phyloP scores from a whole-genome alignment of 2,329 filamentous ascomycete species.

The Chrysosphaeria jannelii region DNA sequence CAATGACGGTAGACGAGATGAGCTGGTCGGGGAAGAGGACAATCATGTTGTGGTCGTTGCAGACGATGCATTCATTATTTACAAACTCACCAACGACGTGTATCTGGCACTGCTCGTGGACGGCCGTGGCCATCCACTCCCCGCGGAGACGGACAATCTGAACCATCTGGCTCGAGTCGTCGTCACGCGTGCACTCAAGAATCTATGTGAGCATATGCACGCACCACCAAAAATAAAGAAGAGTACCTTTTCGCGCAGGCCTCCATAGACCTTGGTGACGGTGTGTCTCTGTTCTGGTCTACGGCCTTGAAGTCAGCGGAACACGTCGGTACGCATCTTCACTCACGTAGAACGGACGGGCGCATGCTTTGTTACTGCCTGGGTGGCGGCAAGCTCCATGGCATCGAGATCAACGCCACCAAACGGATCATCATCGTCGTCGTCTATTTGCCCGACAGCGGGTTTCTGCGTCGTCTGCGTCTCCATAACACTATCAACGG shows the following conservation, averaged over 20 bases:
- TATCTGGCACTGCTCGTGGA: slow-evolving; percentile 38
- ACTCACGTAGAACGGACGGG: too few species aligned
- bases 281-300: too few species aligned
- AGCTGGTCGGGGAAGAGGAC: slow-evolving; percentile 88
- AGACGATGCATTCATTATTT: slow-evolving; percentile 40
- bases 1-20: slow-evolving; percentile 78
- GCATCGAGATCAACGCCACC: slow-evolving; percentile 51
- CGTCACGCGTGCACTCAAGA: too few species aligned
- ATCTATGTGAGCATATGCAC: too few species aligned
- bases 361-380: slow-evolving; percentile 19
- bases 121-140: slow-evolving; percentile 57
- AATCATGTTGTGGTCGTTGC: slow-evolving; percentile 57
- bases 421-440: slow-evolving; percentile 40
- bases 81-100: slow-evolving; percentile 65
- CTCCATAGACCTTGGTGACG: too few species aligned
- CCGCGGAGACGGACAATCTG: slow-evolving; percentile 59
- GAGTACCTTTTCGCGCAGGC: too few species aligned
- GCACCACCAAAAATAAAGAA: too few species aligned
- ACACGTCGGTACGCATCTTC: too few species aligned
- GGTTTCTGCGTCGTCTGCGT: slow-evolving; percentile 4
- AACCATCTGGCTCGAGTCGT: too few species aligned
- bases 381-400: slow-evolving; percentile 40
- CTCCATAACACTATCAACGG: slow-evolving; percentile 6
- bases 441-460: slow-evolving; percentile 10
- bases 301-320: too few species aligned